Conservation (phyloP, 805 yeast species). For the Hanseniaspora meyeri region DNA sequence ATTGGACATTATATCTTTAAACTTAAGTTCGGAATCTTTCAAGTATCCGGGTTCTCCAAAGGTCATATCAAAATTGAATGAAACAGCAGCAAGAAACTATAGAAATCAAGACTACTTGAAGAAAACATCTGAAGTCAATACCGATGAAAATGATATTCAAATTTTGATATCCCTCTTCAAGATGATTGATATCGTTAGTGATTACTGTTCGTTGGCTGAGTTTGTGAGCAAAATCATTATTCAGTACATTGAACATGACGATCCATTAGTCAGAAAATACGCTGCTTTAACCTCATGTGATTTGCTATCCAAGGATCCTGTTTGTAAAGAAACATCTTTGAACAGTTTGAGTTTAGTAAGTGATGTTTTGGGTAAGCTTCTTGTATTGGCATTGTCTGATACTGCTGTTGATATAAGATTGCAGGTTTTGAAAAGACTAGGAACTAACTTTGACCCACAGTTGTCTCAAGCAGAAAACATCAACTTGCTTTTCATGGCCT, state of each 20-base stretch:
- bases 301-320: constrained; percentile 64
- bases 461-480: constrained; percentile 89
- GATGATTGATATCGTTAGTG: constrained; percentile 63
- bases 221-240: constrained; percentile 76
- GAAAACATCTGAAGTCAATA: constrained; percentile 43
- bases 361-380: constrained; percentile 66
- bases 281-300: constrained; percentile 78
- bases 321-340: constrained; percentile 71
- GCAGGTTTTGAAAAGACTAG: constrained; percentile 62
- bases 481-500: constrained; percentile 67
- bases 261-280: constrained; percentile 63
- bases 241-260: constrained; percentile 70
- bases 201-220: constrained; percentile 67
- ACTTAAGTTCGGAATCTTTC: constrained; percentile 69
- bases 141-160: constrained; percentile 36
- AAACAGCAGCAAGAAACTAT: constrained; percentile 60
- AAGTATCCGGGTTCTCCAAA: constrained; percentile 79
- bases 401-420: constrained; percentile 74
- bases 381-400: constrained; percentile 79
- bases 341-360: constrained; percentile 72
- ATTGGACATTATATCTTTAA: constrained; percentile 57
- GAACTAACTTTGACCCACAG: constrained; percentile 75
- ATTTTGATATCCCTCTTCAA: constrained; percentile 66
- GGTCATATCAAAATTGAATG: constrained; percentile 45
- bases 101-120: constrained; percentile 60